phyloP scores from a whole-genome alignment of 192 early-diverging fungal genomes.

The Coemansia sp. region DNA sequence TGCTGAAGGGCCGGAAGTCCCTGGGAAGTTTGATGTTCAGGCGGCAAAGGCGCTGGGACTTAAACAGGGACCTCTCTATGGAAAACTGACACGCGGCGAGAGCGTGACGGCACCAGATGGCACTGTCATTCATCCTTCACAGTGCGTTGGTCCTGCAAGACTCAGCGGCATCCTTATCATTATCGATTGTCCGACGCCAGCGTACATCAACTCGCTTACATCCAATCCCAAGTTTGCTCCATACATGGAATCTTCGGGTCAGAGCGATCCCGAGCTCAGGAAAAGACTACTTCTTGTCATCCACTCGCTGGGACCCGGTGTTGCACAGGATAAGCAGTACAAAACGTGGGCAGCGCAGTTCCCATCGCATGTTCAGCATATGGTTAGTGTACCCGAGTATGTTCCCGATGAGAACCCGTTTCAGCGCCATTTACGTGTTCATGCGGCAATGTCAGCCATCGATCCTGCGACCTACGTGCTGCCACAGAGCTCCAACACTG shows the following conservation, averaged over 20 bases:
- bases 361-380: slow-evolving; percentile 68
- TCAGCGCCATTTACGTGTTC: slow-evolving; percentile 60
- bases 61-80: slow-evolving; percentile 60
- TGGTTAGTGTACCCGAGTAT: slow-evolving; percentile 66
- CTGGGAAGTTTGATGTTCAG: slow-evolving; percentile 75
- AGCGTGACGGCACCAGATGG: slow-evolving; percentile 61
- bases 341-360: slow-evolving; percentile 73
- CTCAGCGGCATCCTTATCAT: slow-evolving; percentile 67
- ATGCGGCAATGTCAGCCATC: slow-evolving; percentile 64
- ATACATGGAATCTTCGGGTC: slow-evolving; percentile 19
- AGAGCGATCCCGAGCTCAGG: slow-evolving; percentile 14
- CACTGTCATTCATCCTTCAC: slow-evolving; percentile 63
- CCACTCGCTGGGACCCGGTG: slow-evolving; percentile 65
- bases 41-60: slow-evolving; percentile 68
- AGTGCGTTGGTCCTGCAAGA: slow-evolving; percentile 60
- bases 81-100: slow-evolving; percentile 61
- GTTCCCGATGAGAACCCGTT: slow-evolving; percentile 66
- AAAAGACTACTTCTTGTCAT: slow-evolving; percentile 53
- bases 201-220: slow-evolving; percentile 56
- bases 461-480: slow-evolving; percentile 65
- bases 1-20: slow-evolving; percentile 66
- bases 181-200: slow-evolving; percentile 61
- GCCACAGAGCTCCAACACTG: slow-evolving; percentile 59
- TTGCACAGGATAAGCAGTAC: slow-evolving; percentile 64
- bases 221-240: slow-evolving; percentile 44